Base-by-base conservation (phyloP, 495 filamentous ascomycete species). In the Aspergillus egyptiacus region DNA sequence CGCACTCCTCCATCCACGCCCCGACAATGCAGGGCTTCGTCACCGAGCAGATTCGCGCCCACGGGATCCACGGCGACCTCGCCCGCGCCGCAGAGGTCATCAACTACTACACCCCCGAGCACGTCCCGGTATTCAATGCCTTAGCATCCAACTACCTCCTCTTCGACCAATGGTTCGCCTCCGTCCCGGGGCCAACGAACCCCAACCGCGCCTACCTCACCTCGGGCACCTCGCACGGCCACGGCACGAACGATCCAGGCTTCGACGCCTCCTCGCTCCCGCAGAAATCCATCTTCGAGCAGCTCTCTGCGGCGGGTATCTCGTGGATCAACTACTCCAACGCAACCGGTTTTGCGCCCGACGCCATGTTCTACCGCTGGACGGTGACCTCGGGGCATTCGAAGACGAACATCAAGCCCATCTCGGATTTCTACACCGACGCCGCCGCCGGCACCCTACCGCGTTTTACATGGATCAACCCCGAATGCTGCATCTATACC, bases 391-490 rank as follows among this genome's bases (percentile, higher is more conserved):
- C 38, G 1, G 38, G 22, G 31, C 59, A 62, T 18, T 63, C 48
- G 33, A 6, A 13, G 8, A 62, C 56, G 19, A 67, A 62, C 27
- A 55, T 72, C 19, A 57, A 62, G 15, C 57, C 66, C 11, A 60
- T 70, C 23, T 52, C 62, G 30, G 56, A 61, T 5, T 69, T 70
- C 51, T 73, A 66, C 43, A 53, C 49, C 4, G 72, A 75, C 48
- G 66, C 66, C 18, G 20, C 54, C n/a, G 53, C 60, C 8, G 67
- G 75, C 13, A 65, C 57, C 0, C 62, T 79, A 1, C 71, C 73
- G 1, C 56, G 63, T 19, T 70, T 79, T 45, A 71, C 65, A 20
- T 79, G 68, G 63, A 69, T 79, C 58, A 77, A 79, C 56, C 74
- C 75, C 2, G 70, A 72, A 30, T 78, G 74, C 63, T 77, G 75